Conservation (phyloP, 345 rosid genomes). For the Gossypium turneri region DNA sequence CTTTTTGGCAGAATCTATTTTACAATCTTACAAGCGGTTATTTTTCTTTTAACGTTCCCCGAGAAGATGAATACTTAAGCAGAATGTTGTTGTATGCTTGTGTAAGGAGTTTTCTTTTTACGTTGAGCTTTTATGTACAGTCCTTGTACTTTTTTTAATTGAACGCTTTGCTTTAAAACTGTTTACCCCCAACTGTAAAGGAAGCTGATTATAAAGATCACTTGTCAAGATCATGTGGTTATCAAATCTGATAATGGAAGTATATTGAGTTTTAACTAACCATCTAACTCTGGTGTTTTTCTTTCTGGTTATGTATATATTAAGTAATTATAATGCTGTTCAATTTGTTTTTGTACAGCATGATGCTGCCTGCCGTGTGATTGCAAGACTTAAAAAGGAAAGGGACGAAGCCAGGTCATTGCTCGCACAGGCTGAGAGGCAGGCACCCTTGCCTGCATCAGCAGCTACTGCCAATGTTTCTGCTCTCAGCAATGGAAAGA, state of each 20-base stretch:
- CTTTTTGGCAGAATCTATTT: neutral
- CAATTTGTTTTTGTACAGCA: slow-evolving; percentile 45
- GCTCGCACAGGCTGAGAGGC: slow-evolving; percentile 79
- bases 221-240: neutral
- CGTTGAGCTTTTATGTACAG: neutral
- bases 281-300: neutral
- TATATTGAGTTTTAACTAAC: neutral
- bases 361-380: slow-evolving; percentile 99
- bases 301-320: neutral
- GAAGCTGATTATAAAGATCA: neutral
- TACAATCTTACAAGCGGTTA: neutral
- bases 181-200: neutral
- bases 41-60: neutral
- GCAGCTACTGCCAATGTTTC: slow-evolving; percentile 44
- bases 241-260: neutral
- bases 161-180: neutral
- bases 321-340: slow-evolving; percentile 3
- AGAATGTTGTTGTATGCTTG: too few species aligned
- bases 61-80: neutral
- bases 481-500: slow-evolving; percentile 72
- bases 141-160: neutral
- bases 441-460: slow-evolving; percentile 48
- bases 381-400: slow-evolving; percentile 94
- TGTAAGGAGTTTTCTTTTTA: neutral
- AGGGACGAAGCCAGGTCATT: slow-evolving; percentile 84